Evolutionary conservation across 2,329 filamentous ascomycete species (phyloP).

Genomic region (Verticillium albo-atrum): DNA sequence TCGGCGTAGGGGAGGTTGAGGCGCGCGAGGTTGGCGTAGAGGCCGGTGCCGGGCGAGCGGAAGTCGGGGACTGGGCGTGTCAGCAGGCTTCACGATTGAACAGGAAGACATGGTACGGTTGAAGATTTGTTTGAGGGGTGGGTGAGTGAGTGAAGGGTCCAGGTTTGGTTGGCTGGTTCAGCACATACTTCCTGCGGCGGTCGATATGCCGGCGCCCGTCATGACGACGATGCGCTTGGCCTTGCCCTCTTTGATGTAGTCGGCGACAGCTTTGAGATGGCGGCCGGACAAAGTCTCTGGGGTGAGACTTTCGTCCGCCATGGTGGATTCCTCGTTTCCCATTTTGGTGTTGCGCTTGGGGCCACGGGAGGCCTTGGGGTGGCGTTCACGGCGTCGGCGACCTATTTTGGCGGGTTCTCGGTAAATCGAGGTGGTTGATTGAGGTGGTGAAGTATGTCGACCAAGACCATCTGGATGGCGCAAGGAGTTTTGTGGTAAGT

Average conservation of each 20-base stretch:
- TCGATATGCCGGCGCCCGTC: slow-evolving; percentile 87
- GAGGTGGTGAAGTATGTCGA: background rate
- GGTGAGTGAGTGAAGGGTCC: background rate
- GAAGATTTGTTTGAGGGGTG: background rate
- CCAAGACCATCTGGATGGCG: background rate
- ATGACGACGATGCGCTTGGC: slow-evolving; percentile 76
- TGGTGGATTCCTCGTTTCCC: slow-evolving; percentile 77
- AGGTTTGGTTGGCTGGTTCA: background rate
- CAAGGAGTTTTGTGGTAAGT: background rate
- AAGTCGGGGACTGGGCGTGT: slow-evolving; percentile 80
- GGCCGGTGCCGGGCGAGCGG: slow-evolving; percentile 83
- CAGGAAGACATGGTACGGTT: too few relatives aligned
- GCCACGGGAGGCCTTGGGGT: slow-evolving; percentile 27
- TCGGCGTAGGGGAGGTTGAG: slow-evolving; percentile 85
- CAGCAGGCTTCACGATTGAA: slow-evolving; percentile 6
- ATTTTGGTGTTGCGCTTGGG: slow-evolving; percentile 51
- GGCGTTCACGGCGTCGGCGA: slow-evolving; percentile 29
- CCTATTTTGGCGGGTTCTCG: slow-evolving; percentile 28
- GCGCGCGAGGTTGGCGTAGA: slow-evolving; percentile 87
- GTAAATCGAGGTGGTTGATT: too few relatives aligned
- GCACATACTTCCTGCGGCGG: slow-evolving; percentile 57
- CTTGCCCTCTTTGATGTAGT: slow-evolving; percentile 68
- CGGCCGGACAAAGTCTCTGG: slow-evolving; percentile 65
- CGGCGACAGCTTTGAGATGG: slow-evolving; percentile 70
- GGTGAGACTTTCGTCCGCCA: slow-evolving; percentile 58